These are phyloP conservation scores for Xylaria hypoxylon DNA, from an alignment of 2,329 filamentous ascomycete species.

Conservation along the genomic window DNA sequence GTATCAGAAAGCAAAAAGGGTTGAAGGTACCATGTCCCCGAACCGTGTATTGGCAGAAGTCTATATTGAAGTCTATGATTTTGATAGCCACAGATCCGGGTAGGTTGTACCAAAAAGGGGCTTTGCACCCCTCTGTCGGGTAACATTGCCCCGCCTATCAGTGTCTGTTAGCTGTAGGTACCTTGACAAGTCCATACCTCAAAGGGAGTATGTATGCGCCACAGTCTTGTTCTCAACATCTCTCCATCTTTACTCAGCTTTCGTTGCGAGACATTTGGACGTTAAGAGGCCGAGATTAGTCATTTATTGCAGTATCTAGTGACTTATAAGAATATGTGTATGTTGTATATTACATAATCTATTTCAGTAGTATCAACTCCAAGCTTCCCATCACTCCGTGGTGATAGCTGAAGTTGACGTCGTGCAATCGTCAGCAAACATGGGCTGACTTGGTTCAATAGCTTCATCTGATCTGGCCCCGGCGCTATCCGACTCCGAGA, in stretches of 20 bases:
- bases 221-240: background rate
- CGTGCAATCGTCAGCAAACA: background rate
- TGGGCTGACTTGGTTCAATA: background rate
- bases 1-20: too few species aligned
- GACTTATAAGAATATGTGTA: background rate
- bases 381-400: background rate
- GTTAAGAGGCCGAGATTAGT: background rate
- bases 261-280: slow-evolving; percentile 1
- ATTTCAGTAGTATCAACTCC: background rate
- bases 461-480: background rate
- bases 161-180: background rate
- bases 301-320: background rate
- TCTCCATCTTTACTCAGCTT: background rate
- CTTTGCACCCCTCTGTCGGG: background rate
- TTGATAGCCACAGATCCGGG: background rate
- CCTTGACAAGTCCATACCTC: too few species aligned
- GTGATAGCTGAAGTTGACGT: background rate
- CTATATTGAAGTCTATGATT: too few species aligned
- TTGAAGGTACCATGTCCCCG: too few species aligned
- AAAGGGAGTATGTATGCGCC: background rate
- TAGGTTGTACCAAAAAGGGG: slow-evolving; percentile 3
- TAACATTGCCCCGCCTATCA: slow-evolving; percentile 5
- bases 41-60: too few species aligned
- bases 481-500: background rate
- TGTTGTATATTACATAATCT: background rate